Evolutionary conservation across 352 stramenopile genomes (phyloP).

Genomic region (Phytopythium mirpurense): DNA sequence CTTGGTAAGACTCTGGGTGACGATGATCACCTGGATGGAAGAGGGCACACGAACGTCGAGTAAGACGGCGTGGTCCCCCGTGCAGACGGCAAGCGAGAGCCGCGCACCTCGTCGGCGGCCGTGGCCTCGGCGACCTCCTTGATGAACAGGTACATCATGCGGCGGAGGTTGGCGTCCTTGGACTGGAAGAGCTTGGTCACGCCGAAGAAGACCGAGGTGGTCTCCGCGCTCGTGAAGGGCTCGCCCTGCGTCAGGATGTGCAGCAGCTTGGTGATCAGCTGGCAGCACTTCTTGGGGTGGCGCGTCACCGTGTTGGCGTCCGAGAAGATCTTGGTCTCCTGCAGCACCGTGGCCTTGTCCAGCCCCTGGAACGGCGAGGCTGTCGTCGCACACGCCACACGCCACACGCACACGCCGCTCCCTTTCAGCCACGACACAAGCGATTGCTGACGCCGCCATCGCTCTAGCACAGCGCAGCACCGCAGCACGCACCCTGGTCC

Average conservation of each 20-base stretch:
- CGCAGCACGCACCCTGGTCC: constrained; percentile 63
- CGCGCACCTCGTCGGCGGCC: constrained; percentile 69
- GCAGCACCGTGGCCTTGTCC: constrained; percentile 95
- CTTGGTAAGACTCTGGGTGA: constrained; percentile 98
- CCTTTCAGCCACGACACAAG: too few species aligned
- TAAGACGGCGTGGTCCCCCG: too few species aligned
- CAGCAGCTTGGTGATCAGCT: constrained; percentile 99
- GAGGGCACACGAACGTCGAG: too few species aligned
- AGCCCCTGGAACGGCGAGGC: constrained; percentile 92
- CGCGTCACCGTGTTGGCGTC: constrained; percentile 96
- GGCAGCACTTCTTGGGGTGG: constrained; percentile 97
- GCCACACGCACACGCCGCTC: too few species aligned
- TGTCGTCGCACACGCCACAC: constrained; percentile 15
- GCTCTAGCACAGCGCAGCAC: too few species aligned
- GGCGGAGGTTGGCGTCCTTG: constrained; percentile 94
- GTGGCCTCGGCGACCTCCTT: constrained; percentile 95
- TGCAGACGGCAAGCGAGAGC: constrained; percentile 9
- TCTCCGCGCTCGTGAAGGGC: constrained; percentile 94
- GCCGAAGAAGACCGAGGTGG: constrained; percentile 98
- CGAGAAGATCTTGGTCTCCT: constrained; percentile 99
- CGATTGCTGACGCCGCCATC: too few species aligned
- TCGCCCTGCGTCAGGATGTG: constrained; percentile 98
- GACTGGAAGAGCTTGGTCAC: constrained; percentile 99
- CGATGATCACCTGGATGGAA: constrained; percentile 99
- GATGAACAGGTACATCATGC: constrained; percentile 99